Percentiles rank a stretch among this genome's conserved stretches.
Conservation (phyloP, 768 basidiomycete species). For the Polyporus arcularius region DNA sequence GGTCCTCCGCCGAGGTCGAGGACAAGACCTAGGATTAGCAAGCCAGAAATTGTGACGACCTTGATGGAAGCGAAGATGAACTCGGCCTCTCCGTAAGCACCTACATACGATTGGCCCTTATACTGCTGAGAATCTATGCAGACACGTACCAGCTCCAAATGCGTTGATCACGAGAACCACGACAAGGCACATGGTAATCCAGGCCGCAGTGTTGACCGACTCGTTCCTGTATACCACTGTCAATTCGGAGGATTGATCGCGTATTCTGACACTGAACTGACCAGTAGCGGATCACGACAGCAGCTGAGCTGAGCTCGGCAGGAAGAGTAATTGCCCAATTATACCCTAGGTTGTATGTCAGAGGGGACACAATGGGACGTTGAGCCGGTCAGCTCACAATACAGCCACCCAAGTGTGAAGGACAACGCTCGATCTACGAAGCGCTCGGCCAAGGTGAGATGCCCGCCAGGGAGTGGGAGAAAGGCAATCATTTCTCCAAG, state of each 20-base stretch:
- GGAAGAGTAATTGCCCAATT: conserved; percentile 37
- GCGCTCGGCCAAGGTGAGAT: conserved; percentile 48
- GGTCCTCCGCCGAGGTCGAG: conserved; percentile 62
- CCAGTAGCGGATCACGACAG: conserved; percentile 54
- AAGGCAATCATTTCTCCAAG: conserved; percentile 49
- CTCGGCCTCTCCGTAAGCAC: conserved; percentile 48
- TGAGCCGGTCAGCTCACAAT: conserved; percentile 27
- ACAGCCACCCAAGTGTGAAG: conserved; percentile 46
- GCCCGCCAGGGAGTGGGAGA: conserved; percentile 47
- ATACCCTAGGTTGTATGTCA: conserved; percentile 28
- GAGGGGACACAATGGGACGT: background rate
- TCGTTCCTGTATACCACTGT: conserved; percentile 9
- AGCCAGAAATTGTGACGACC: conserved; percentile 47
- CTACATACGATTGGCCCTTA: conserved; percentile 17
- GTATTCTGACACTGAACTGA: conserved; percentile 15
- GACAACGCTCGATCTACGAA: conserved; percentile 48
- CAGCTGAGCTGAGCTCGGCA: conserved; percentile 52
- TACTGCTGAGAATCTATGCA: background rate
- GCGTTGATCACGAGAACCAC: conserved; percentile 50
- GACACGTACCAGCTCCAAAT: conserved; percentile 39
- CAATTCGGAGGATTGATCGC: too few species aligned
- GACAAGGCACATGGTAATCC: conserved; percentile 53
- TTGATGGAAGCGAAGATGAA: conserved; percentile 59
- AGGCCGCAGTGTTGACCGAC: conserved; percentile 44
- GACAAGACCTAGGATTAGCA: conserved; percentile 50